phyloP scores from a whole-genome alignment of 2,329 filamentous ascomycete species.

The Lasiodiplodia sp. region DNA sequence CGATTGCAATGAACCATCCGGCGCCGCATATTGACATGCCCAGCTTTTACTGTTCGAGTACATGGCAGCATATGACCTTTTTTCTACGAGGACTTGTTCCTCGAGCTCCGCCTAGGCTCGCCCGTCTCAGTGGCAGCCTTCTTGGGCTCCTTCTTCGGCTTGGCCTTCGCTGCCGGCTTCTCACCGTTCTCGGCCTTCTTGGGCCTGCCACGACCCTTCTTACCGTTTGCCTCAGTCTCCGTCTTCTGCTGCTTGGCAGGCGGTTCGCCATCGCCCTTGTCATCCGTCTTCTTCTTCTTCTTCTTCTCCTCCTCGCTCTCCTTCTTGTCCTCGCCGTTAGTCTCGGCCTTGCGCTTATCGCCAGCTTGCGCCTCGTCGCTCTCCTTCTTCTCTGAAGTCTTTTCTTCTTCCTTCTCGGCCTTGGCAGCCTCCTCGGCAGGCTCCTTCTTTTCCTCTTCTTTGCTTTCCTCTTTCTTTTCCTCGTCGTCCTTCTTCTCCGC shows the following conservation, averaged over 20 bases:
- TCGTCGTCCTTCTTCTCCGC: constrained; percentile 41
- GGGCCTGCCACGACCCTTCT: constrained; percentile 31
- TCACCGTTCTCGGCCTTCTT: constrained; percentile 46
- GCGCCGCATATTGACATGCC: constrained; percentile 24
- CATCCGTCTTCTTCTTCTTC: constrained; percentile 37
- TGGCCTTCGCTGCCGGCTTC: constrained; percentile 45
- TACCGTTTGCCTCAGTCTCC: constrained; percentile 43
- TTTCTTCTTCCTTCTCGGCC: constrained; percentile 39
- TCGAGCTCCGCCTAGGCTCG: constrained; percentile 55
- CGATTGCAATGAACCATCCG: constrained; percentile 25
- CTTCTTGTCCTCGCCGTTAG: constrained; percentile 38
- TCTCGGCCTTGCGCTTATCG: constrained; percentile 44
- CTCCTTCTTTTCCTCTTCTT: constrained; percentile 40
- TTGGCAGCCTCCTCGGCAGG: constrained; percentile 48
- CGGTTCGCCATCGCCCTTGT: constrained; percentile 36
- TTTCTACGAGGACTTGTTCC: constrained; percentile 41
- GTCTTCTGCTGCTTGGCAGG: constrained; percentile 44
- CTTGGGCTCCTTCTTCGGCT: constrained; percentile 53
- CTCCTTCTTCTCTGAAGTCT: constrained; percentile 33
- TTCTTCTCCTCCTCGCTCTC: constrained; percentile 36
- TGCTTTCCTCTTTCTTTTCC: constrained; percentile 38
- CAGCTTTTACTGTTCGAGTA: constrained; percentile 24
- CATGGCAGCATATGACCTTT: not conserved
- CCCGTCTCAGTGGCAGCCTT: constrained; percentile 58
- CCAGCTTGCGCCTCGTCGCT: constrained; percentile 43